These are phyloP conservation scores for Lichtheimia corymbifera DNA, from an alignment of 371 early-diverging fungal species.

Conservation along the genomic window DNA sequence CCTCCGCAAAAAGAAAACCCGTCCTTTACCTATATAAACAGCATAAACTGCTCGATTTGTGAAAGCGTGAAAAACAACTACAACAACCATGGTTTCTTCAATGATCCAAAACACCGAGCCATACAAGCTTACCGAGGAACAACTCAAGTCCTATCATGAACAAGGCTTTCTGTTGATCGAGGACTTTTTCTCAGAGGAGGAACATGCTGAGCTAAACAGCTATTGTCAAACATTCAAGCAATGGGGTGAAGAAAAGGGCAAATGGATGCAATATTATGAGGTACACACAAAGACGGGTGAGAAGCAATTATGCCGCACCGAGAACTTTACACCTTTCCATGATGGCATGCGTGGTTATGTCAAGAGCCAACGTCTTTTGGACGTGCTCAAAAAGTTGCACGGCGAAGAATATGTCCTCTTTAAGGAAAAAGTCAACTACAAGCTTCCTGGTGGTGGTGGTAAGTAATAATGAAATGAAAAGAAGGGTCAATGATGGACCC, in stretches of 20 bases:
- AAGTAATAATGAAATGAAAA: neutral
- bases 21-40: too few species aligned
- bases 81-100: constrained; percentile 1
- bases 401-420: constrained; percentile 55
- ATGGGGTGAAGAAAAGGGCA: constrained; percentile 55
- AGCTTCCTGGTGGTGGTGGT: constrained; percentile 60
- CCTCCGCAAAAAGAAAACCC: neutral
- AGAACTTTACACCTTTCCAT: constrained; percentile 58
- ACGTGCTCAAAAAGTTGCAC: constrained; percentile 43
- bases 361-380: constrained; percentile 39
- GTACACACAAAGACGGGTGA: constrained; percentile 35
- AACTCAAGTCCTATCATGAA: constrained; percentile 37
- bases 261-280: constrained; percentile 67
- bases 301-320: constrained; percentile 55
- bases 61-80: neutral
- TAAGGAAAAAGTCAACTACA: constrained; percentile 63
- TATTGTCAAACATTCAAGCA: constrained; percentile 41
- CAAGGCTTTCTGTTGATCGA: constrained; percentile 52
- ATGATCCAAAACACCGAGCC: constrained; percentile 13
- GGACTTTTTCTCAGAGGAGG: constrained; percentile 48
- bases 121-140: constrained; percentile 40
- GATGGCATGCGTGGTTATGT: constrained; percentile 39
- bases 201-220: constrained; percentile 33
- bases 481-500: neutral
- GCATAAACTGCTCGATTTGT: too few species aligned